These are phyloP conservation scores for Suillus discolor DNA, from an alignment of 768 basidiomycete species.

Conservation along the genomic window DNA sequence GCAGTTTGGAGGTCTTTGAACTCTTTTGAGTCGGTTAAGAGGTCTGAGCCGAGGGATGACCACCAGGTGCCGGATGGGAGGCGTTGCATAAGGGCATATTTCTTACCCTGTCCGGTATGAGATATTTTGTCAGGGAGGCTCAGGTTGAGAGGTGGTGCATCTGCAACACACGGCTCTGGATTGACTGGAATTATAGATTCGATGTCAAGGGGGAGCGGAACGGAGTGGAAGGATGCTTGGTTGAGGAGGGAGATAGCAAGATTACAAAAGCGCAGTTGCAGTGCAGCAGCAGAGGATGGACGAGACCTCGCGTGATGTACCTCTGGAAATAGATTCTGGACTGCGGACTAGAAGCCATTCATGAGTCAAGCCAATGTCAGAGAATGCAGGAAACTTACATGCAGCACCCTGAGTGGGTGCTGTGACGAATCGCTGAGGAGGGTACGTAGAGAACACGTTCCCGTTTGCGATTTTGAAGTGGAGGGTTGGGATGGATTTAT, in stretches of 20 bases:
- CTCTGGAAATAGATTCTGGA: constrained; percentile 68
- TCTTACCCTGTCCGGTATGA: constrained; percentile 39
- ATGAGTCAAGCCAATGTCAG: constrained; percentile 16
- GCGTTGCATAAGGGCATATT: constrained; percentile 79
- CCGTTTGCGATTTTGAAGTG: constrained; percentile 37
- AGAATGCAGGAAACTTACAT: constrained; percentile 43
- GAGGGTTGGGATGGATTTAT: constrained; percentile 42
- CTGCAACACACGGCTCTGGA: constrained; percentile 20
- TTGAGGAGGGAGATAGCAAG: constrained; percentile 73
- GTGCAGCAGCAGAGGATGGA: constrained; percentile 60
- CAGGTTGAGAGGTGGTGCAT: constrained; percentile 20
- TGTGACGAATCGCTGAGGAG: constrained; percentile 56
- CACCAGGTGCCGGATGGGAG: constrained; percentile 79
- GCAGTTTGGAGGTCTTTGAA: constrained; percentile 59
- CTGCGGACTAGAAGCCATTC: constrained; percentile 49
- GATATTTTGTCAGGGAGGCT: constrained; percentile 30
- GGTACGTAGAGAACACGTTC: constrained; percentile 52
- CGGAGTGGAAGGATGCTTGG: constrained; percentile 58
- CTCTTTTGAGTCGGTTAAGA: constrained; percentile 38
- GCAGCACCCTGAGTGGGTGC: constrained; percentile 56
- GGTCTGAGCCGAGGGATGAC: constrained; percentile 64
- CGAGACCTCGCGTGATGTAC: constrained; percentile 68
- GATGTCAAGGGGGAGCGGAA: constrained; percentile 47
- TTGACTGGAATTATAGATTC: constrained; percentile 43
- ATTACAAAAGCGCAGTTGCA: constrained; percentile 75